These are phyloP conservation scores for Gonapodya prolifera DNA, from an alignment of 192 early-diverging fungal species.

Conservation along the genomic window DNA sequence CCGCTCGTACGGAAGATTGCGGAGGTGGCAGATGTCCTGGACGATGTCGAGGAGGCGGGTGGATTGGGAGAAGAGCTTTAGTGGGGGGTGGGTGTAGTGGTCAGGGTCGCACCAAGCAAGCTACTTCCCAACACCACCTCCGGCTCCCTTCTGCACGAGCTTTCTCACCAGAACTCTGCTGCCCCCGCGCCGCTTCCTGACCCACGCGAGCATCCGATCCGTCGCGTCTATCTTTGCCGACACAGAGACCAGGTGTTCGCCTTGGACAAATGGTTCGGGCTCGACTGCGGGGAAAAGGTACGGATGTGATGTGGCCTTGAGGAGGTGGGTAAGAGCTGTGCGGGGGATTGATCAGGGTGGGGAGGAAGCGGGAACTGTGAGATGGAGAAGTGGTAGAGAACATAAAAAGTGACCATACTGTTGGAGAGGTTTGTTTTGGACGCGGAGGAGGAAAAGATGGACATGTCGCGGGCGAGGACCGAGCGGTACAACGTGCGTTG, in stretches of 20 bases:
- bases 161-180: not conserved
- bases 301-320: not conserved
- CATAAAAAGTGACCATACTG: too few species aligned
- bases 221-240: not conserved
- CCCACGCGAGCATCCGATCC: not conserved
- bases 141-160: not conserved
- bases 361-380: too few species aligned
- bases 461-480: not conserved
- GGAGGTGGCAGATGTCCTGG: not conserved
- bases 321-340: not conserved
- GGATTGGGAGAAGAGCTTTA: not conserved
- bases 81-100: too few species aligned
- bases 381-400: too few species aligned
- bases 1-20: conserved; percentile 1
- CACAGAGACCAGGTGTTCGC: not conserved
- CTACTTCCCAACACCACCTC: too few species aligned
- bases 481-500: not conserved
- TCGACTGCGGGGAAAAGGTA: not conserved
- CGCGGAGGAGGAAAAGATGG: not conserved
- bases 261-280: not conserved
- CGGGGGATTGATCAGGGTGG: not conserved
- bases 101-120: too few species aligned
- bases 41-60: not conserved
- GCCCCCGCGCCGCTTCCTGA: not conserved
- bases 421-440: not conserved